Conservation (phyloP, 257 asterid species). For the Solanum ossicruentum region DNA sequence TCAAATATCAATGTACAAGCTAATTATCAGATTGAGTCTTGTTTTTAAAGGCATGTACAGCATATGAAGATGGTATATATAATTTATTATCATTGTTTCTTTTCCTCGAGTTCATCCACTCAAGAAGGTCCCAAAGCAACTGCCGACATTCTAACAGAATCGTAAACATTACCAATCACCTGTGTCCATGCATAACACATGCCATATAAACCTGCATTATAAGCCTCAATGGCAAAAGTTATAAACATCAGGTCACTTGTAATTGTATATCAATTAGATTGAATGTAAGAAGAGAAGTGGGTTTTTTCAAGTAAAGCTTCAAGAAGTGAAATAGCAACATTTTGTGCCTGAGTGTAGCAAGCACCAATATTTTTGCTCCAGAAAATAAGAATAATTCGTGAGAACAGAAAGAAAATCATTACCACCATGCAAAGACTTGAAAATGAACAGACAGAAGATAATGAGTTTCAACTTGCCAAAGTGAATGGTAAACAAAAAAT, state of each 20-base stretch:
- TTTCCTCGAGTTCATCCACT: not conserved
- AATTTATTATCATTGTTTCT: not conserved
- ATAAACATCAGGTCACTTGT: not conserved
- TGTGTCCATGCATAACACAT: conserved; percentile 67
- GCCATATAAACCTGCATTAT: conserved; percentile 84
- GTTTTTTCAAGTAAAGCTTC: not conserved
- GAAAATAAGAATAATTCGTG: not conserved
- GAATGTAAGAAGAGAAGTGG: not conserved
- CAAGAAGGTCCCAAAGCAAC: not conserved
- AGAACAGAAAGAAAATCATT: not conserved
- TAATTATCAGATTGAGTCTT: not conserved
- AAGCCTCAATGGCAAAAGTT: conserved; percentile 1
- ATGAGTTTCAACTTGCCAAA: not conserved
- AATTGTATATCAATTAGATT: not conserved
- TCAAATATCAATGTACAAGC: not conserved
- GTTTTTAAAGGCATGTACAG: not conserved
- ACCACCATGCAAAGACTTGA: not conserved
- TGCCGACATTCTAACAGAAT: not conserved
- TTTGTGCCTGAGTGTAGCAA: not conserved
- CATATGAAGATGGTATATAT: not conserved
- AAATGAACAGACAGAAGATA: not conserved
- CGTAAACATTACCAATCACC: conserved; percentile 24
- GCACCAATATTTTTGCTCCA: not conserved
- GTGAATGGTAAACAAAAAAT: not conserved
- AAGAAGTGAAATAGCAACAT: not conserved